Conservation (phyloP, 306 rosid species). For the Styphnolobium japonicum region DNA sequence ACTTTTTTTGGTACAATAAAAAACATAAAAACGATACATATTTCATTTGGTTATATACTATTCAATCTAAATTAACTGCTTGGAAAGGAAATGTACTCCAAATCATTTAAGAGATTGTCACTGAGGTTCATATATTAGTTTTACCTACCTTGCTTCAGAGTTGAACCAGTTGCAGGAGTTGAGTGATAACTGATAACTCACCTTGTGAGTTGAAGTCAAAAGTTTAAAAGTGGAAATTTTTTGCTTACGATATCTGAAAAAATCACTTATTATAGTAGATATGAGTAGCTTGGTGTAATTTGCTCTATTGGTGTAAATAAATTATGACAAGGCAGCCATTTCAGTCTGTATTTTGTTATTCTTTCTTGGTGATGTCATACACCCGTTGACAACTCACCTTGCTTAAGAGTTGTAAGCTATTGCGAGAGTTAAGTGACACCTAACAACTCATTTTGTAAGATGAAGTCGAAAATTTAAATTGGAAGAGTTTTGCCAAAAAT, state of each 20-base stretch:
- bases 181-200: no score
- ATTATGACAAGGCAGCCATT: not conserved
- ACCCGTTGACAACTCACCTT: not conserved
- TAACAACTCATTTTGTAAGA: not conserved
- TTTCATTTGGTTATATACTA: not conserved
- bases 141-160: not conserved
- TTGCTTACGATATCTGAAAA: not conserved
- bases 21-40: no score
- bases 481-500: not conserved
- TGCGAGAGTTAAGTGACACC: not conserved
- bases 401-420: not conserved
- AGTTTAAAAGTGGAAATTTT: no score
- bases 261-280: not conserved
- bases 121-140: not conserved
- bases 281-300: not conserved
- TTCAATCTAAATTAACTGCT: not conserved
- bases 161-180: no score
- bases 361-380: not conserved
- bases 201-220: no score
- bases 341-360: not conserved
- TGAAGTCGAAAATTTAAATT: not conserved
- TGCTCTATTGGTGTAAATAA: not conserved
- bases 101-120: not conserved
- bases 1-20: no score
- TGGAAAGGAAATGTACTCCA: not conserved